These are phyloP conservation scores for Poteriospumella lacustris DNA, from an alignment of 108 stramenopile species.

Conservation along the genomic window DNA sequence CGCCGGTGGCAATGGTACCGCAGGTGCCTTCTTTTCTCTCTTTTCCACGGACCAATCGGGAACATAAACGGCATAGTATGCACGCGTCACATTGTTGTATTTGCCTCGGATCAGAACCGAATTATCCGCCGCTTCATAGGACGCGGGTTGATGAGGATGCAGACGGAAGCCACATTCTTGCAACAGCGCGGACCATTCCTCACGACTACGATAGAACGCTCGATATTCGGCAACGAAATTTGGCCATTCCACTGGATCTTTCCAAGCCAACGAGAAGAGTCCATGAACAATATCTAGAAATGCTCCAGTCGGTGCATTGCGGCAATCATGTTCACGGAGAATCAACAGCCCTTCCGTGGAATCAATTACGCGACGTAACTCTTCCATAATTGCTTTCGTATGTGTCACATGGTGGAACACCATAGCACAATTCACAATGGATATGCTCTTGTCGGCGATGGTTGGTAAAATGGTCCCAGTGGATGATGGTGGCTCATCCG, in stretches of 20 bases:
- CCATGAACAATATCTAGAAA: conserved; percentile 1
- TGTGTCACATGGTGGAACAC: not conserved
- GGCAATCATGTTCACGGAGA: conserved; percentile 7
- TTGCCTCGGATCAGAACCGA: not conserved
- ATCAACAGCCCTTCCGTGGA: conserved; percentile 1
- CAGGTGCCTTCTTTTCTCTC: not conserved
- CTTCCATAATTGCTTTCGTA: not conserved
- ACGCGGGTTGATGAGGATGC: no score
- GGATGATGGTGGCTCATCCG: not conserved
- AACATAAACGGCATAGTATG: conserved; percentile 11
- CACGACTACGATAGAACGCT: not conserved
- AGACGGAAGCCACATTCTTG: no score
- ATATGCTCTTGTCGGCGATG: not conserved
- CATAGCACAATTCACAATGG: not conserved
- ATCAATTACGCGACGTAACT: not conserved
- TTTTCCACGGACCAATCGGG: not conserved
- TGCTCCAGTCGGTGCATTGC: not conserved
- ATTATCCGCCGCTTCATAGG: not conserved
- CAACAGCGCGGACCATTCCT: no score
- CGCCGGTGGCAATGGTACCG: not conserved
- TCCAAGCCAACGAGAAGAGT: not conserved
- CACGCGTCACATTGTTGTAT: not conserved
- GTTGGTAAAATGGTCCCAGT: not conserved
- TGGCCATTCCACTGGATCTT: not conserved
- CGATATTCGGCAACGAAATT: not conserved